Evolutionary conservation across 352 stramenopile species (phyloP), one percentile per base, ranked within the genome.

Genomic region (Lagenidium sp.): DNA sequence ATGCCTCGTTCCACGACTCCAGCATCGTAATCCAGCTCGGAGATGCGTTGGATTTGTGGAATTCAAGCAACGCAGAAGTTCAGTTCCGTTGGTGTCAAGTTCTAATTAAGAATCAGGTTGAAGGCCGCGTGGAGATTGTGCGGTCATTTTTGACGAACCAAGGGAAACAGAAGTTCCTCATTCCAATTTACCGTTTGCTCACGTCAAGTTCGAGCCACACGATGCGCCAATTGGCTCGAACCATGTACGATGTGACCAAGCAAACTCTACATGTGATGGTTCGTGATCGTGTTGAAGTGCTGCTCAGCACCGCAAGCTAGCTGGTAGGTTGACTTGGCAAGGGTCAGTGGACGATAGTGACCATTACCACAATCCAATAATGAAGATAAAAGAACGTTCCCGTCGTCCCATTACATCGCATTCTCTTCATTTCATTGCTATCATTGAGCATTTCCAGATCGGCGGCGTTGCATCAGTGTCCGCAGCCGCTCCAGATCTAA

Each of bases 101-200:
- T 13, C 56, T 89, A 32, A 72, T 86, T 55, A 81, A 68, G 46
- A 85, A 89, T 52, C 32, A 37, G 1, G 66, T 85, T 35, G 26
- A 65, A 21, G 51, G 40, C 32, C 73, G 71, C 22, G 35, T 82
- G 26, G 47, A 55, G 6, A 60, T 68, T 47, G 73, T 89, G 13
- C 51, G 41, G 22, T 49, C 47, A 26, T 89, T 89, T 39, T 47
- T 89, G 22, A 56, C 68, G 32, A 65, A 76, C 42, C 76, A 89
- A 44, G 73, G 76, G 45, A 89, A 89, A 45, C 76, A 89, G 29
- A 89, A 89, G 45, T 86, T 86, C 53, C 72, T 84, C 51, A 70
- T 89, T 19, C 76, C 76, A 40, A 50, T 85, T 29, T 89, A 82
- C 54, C 68, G 76, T 11, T 19, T 73, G 38, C 61, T 89, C 16